phyloP scores from a whole-genome alignment of 2,329 filamentous ascomycete species.

The Diaporthe humulicola region DNA sequence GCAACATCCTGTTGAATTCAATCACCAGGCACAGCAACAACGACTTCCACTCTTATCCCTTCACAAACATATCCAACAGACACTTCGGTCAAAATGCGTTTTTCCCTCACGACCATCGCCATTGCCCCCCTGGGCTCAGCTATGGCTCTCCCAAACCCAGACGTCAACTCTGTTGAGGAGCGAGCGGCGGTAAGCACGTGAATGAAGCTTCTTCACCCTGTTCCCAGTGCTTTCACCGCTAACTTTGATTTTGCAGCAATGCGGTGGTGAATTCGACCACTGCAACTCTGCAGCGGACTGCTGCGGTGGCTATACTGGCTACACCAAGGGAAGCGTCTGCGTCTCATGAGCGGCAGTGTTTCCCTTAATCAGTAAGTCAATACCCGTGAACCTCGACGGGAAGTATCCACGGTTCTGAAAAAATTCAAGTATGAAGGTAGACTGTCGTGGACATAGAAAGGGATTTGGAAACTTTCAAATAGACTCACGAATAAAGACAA shows the following conservation, averaged over 20 bases:
- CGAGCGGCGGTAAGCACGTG: neutral
- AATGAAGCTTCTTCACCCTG: accelerated
- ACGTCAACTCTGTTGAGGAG: neutral
- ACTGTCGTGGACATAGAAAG: too few relatives aligned
- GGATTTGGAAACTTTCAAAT: too few relatives aligned
- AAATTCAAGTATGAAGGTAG: too few relatives aligned
- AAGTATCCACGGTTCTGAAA: too few relatives aligned
- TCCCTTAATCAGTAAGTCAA: too few relatives aligned
- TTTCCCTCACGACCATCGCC: neutral
- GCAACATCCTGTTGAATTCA: too few relatives aligned
- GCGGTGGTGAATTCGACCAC: neutral
- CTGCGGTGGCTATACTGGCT: neutral
- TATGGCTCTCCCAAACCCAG: neutral
- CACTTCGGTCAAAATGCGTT: neutral
- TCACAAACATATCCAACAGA: too few relatives aligned
- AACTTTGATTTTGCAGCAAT: neutral
- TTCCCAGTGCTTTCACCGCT: neutral
- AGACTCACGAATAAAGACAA: too few relatives aligned
- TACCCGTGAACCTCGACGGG: too few relatives aligned
- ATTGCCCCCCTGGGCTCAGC: neutral
- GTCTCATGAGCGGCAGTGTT: neutral
- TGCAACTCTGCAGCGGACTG: slow-evolving; percentile 5
- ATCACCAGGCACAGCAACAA: too few relatives aligned
- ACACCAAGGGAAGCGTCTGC: slow-evolving; percentile 1
- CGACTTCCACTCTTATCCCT: too few relatives aligned